phyloP scores from a whole-genome alignment of 2,329 filamentous ascomycete genomes.

The Aspergillus sp. region DNA sequence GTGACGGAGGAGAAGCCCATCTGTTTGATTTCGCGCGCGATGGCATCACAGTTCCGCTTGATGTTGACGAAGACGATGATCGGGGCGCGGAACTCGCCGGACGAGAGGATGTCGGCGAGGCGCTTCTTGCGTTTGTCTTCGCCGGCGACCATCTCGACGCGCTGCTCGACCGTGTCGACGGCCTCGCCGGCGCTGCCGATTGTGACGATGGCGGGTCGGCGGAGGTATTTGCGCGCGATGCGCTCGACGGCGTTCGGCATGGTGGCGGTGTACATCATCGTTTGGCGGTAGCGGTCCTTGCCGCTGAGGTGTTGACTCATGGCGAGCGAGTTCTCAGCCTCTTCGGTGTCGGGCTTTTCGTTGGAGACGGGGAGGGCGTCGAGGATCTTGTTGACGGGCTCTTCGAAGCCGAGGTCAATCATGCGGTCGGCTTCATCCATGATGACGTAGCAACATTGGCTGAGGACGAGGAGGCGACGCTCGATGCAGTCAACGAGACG shows the following conservation, averaged over 20 bases:
- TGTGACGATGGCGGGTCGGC: constrained; percentile 86
- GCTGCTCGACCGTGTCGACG: constrained; percentile 96
- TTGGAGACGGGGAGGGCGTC: constrained; percentile 89
- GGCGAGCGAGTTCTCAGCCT: constrained; percentile 79
- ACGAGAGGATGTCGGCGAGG: constrained; percentile 82
- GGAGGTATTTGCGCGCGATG: constrained; percentile 95
- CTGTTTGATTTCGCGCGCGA: constrained; percentile 88
- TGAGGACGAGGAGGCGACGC: constrained; percentile 81
- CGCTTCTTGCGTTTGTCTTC: constrained; percentile 98
- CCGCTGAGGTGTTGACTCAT: constrained; percentile 79
- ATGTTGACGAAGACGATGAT: constrained; percentile 99
- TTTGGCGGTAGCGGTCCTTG: constrained; percentile 84
- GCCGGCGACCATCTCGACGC: constrained; percentile 84
- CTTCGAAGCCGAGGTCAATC: constrained; percentile 98
- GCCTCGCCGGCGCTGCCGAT: constrained; percentile 95
- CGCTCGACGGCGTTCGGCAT: constrained; percentile 92
- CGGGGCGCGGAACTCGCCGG: constrained; percentile 76
- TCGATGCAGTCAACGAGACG: constrained; percentile 97
- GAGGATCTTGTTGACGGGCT: constrained; percentile 95
- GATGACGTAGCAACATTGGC: constrained; percentile 97
- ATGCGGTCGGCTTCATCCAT: constrained; percentile 99
- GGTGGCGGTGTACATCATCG: constrained; percentile 99
- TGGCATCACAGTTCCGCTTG: constrained; percentile 96
- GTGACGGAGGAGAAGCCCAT: constrained; percentile 91
- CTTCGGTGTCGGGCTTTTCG: constrained; percentile 91